Evolutionary conservation across 352 stramenopile genomes (phyloP).

Genomic region (Globisporangium paddicum): DNA sequence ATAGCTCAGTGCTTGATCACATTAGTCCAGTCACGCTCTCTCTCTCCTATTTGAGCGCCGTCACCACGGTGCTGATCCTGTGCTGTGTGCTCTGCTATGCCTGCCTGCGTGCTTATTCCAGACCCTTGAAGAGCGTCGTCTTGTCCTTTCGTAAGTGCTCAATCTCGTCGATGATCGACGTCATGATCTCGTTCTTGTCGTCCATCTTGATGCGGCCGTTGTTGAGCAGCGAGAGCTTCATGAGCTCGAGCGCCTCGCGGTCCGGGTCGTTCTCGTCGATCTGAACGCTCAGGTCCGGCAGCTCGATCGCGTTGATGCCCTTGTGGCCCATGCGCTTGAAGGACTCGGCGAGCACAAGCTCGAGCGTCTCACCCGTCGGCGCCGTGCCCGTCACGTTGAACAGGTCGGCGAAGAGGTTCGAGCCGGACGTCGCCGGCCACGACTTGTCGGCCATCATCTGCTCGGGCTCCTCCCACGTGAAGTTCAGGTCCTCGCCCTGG

Average conservation of each 20-base stretch:
- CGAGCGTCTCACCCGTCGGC: conserved; percentile 53
- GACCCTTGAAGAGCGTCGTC: conserved; percentile 77
- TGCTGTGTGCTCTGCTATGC: conserved; percentile 10
- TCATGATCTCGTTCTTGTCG: conserved; percentile 87
- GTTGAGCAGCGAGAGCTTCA: conserved; percentile 88
- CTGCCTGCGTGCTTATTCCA: conserved; percentile 30
- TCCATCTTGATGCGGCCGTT: conserved; percentile 86
- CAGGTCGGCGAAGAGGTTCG: conserved; percentile 77
- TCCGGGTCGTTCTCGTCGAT: conserved; percentile 67
- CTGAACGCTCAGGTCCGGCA: conserved; percentile 69
- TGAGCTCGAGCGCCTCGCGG: conserved; percentile 80
- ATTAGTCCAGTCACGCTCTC: not conserved
- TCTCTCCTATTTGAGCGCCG: not conserved
- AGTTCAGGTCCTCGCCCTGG: conserved; percentile 43
- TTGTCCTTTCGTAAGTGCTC: conserved; percentile 81
- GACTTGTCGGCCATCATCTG: conserved; percentile 88
- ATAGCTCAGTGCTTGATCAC: not conserved
- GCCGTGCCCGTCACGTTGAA: conserved; percentile 66
- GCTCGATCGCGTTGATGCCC: conserved; percentile 58
- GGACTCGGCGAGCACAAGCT: conserved; percentile 62
- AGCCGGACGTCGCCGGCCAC: conserved; percentile 73
- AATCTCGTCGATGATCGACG: conserved; percentile 76
- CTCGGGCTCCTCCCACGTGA: conserved; percentile 69
- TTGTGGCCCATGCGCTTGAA: conserved; percentile 79
- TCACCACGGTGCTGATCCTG: not conserved